Conservation (phyloP, 495 filamentous ascomycete genomes). For the Penicillium crystallinum region DNA sequence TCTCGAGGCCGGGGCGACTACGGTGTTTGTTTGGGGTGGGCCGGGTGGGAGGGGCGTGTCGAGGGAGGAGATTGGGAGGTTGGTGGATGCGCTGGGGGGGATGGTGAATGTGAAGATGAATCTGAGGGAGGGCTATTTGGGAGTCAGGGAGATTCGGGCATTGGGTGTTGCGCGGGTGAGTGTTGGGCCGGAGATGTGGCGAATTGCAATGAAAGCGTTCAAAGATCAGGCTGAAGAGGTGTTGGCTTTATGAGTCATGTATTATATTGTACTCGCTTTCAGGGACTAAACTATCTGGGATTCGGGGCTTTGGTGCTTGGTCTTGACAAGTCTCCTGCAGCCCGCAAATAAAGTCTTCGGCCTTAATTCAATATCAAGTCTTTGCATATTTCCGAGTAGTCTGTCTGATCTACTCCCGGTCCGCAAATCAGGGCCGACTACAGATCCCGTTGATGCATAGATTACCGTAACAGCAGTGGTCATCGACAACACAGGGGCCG, state of each 20-base stretch:
- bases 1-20: slow-evolving; percentile 40
- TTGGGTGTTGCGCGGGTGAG: slow-evolving; percentile 47
- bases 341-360: too few species aligned
- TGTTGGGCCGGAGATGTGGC: slow-evolving; percentile 29
- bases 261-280: too few species aligned
- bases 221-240: slow-evolving; percentile 23
- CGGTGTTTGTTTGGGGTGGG: slow-evolving; percentile 48
- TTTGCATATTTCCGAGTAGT: neutral
- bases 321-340: too few species aligned
- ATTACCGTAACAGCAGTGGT: slow-evolving; percentile 26
- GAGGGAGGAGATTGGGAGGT: slow-evolving; percentile 28
- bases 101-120: slow-evolving; percentile 38
- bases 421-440: neutral
- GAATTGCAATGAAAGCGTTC: slow-evolving; percentile 24
- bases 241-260: neutral
- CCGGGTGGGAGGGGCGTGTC: slow-evolving; percentile 22
- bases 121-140: slow-evolving; percentile 20
- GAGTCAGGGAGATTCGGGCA: slow-evolving; percentile 30
- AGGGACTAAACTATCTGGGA: too few species aligned
- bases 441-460: slow-evolving; percentile 23
- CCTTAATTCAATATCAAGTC: neutral
- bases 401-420: too few species aligned
- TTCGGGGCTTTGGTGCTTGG: too few species aligned
- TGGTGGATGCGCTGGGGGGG: slow-evolving; percentile 31
- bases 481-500: slow-evolving; percentile 18